Evolutionary conservation across 1,284 basidiomycete genomes (phyloP).

Genomic region (Tylopilus orsonianus): DNA sequence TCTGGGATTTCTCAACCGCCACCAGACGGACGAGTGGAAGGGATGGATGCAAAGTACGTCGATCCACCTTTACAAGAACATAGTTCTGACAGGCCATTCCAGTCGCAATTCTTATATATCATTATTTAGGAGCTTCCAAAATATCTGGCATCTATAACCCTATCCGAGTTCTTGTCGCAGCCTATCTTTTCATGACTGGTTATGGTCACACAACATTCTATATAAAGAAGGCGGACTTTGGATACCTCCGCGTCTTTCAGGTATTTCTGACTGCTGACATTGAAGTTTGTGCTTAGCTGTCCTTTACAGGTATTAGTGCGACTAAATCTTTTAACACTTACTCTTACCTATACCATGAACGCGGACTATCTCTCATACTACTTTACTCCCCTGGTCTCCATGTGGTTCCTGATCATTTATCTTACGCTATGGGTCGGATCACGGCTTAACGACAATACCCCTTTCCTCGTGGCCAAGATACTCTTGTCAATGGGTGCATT

Average conservation of each 20-base stretch:
- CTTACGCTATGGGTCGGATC: conserved; percentile 71
- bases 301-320: conserved; percentile 67
- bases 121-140: conserved; percentile 85
- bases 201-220: conserved; percentile 79
- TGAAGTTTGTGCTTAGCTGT: conserved; percentile 6
- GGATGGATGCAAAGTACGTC: conserved; percentile 91
- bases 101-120: conserved; percentile 88
- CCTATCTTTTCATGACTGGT: conserved; percentile 83
- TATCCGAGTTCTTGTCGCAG: conserved; percentile 82
- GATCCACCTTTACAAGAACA: not conserved
- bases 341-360: conserved; percentile 86
- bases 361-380: conserved; percentile 89
- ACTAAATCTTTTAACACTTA: conserved; percentile 79
- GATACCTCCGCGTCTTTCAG: conserved; percentile 71
- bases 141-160: conserved; percentile 89
- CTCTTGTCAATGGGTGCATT: conserved; percentile 59
- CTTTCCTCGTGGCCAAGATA: conserved; percentile 73
- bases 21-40: conserved; percentile 94
- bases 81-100: conserved; percentile 8
- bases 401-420: conserved; percentile 87
- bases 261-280: conserved; percentile 34
- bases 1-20: conserved; percentile 82
- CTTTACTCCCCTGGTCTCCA: conserved; percentile 79
- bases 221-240: conserved; percentile 83
- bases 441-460: conserved; percentile 68